Percentiles rank a stretch among this genome's conserved stretches.
These are phyloP conservation scores for Sporobolomyces pararoseus DNA, from an alignment of 768 basidiomycete genomes.

Conservation along the genomic window DNA sequence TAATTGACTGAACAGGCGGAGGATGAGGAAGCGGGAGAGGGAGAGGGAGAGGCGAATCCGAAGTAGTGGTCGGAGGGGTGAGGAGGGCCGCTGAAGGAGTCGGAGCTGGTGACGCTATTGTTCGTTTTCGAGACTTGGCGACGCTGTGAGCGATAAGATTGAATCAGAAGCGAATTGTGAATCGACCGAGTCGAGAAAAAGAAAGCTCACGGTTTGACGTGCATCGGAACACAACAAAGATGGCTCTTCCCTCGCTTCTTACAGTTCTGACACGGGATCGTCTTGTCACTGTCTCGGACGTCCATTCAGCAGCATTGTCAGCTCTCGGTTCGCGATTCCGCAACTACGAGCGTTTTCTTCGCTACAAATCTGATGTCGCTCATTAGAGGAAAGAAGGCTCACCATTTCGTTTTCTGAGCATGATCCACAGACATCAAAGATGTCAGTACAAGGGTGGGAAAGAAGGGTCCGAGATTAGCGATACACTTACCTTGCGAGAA, in stretches of 20 bases:
- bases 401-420: neutral
- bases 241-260: constrained; percentile 18
- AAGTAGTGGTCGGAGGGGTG: neutral
- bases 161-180: too few relatives aligned
- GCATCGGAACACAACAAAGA: constrained; percentile 17
- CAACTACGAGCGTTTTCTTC: too few relatives aligned
- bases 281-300: constrained; percentile 20
- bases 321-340: too few relatives aligned
- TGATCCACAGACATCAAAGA: neutral
- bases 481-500: neutral
- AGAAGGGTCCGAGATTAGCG: neutral
- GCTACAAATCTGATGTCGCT: too few relatives aligned
- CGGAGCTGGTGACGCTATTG: neutral
- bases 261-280: constrained; percentile 13
- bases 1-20: neutral
- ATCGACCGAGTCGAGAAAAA: neutral
- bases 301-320: neutral
- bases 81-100: neutral
- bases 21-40: neutral
- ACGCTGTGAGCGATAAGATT: too few relatives aligned
- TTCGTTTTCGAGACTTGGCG: neutral
- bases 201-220: constrained; percentile 21
- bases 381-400: neutral
- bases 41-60: neutral
- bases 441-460: neutral